Evolutionary conservation across 768 basidiomycete species (phyloP).

Genomic region (Boletus sensibilis): DNA sequence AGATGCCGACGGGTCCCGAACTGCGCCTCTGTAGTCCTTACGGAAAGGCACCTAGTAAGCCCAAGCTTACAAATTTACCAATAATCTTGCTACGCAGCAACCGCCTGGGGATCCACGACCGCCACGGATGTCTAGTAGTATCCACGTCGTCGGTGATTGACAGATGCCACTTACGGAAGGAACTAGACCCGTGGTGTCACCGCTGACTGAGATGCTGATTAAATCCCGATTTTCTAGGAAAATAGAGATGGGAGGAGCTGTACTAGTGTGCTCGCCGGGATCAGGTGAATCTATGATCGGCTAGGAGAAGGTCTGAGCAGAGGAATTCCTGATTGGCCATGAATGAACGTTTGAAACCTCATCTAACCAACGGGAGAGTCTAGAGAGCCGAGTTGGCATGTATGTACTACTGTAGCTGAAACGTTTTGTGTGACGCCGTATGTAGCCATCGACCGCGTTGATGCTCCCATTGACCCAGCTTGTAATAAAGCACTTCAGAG

Average conservation of each 20-base stretch:
- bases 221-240: not conserved
- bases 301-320: not conserved
- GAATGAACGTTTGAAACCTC: not conserved
- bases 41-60: no score
- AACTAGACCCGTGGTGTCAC: not conserved
- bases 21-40: no score
- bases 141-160: not conserved
- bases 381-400: not conserved
- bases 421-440: not conserved
- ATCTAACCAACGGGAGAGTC: not conserved
- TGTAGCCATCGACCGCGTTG: no score
- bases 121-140: no score
- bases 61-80: no score
- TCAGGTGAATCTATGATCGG: not conserved
- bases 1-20: no score
- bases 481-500: no score
- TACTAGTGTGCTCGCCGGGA: not conserved
- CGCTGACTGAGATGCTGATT: conserved; percentile 6
- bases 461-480: no score
- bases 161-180: not conserved
- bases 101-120: no score
- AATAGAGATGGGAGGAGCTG: not conserved
- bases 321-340: not conserved
- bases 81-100: no score
- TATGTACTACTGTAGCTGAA: not conserved